Conservation (phyloP, 306 rosid species). For the Corylus avellana region DNA sequence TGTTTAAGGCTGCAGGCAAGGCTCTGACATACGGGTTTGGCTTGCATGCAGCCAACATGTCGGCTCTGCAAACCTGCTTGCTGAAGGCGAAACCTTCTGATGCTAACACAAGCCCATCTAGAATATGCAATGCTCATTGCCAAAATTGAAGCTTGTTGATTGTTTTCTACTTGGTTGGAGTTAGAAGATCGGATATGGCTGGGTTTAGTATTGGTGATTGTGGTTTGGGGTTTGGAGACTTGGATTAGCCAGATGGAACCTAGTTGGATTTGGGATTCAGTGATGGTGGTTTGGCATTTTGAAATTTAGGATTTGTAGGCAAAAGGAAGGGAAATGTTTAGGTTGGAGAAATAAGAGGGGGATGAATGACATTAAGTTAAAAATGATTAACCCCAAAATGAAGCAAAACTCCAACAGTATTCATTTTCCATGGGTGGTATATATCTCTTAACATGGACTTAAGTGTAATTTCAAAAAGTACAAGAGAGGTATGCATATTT, state of each 20-base stretch:
- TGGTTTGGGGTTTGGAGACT: background rate
- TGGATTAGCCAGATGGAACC: constrained; percentile 2
- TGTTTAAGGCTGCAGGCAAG: background rate
- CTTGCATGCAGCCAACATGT: background rate
- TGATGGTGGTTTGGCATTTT: background rate
- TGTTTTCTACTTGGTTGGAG: background rate
- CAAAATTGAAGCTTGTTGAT: background rate
- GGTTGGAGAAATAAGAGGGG: background rate
- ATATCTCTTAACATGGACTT: background rate
- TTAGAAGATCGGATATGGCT: background rate
- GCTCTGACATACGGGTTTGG: background rate
- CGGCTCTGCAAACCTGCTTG: background rate
- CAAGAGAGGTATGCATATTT: background rate
- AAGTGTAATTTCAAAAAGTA: background rate
- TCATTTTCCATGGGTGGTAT: background rate
- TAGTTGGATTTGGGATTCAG: background rate
- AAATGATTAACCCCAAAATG: background rate
- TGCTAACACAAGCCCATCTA: background rate
- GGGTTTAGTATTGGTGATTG: background rate
- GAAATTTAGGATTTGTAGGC: background rate
- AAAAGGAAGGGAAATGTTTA: background rate
- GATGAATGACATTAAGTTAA: background rate
- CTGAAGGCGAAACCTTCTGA: background rate
- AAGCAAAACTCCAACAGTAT: background rate
- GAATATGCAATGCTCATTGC: background rate